Evolutionary conservation across 78 protist species (phyloP), one percentile per base, ranked within the genome.

Genomic region (Dictyostelium citrinum): DNA sequence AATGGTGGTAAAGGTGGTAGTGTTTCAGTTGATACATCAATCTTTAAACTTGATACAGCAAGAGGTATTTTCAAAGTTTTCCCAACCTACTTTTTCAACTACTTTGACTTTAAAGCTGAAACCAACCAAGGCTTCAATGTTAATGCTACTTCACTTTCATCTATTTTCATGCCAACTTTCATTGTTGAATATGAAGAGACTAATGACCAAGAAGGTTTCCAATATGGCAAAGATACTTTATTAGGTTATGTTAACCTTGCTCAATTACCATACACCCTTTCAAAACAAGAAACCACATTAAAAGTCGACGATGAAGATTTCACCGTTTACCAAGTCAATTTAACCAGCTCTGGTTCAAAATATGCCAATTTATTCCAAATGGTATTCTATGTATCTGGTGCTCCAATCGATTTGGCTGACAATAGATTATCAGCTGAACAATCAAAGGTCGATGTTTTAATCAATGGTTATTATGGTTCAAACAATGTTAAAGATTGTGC

Each of bases 121-220:
- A 14, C 12, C 0, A 71, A 29, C 9, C 22, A 31, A 71, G 39
- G 14, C 11, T 7, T 37, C 12, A 41, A 60, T 22, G 31, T 22
- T 10, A 24, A 14, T 76, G 49, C 60, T 9, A 41, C 64, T 2
- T 35, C 82, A 11, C 8, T 41, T 41, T 76, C 82, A 22, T 76
- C 58, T 10, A 41, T 76, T 76, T 41, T 76, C 27, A 76, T 43
- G 41, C 83, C 83, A 78, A 78, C 83, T 29, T 24, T 5, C 29
- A 37, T 86, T 2, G 78, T 64, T 27, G 92, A 86, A 31, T 86
- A 86, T 43, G 78, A 77, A 60, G 92, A 86, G 33, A 86, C 79
- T 35, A 64, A 76, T 22, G 80, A 78, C 5, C 41, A 31, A 24
- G 45, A 55, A 14, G 92, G 92, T 27, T 86, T 37, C 68, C 92